phyloP scores from a whole-genome alignment of 2,329 filamentous ascomycete species.

The Didymella sp. region DNA sequence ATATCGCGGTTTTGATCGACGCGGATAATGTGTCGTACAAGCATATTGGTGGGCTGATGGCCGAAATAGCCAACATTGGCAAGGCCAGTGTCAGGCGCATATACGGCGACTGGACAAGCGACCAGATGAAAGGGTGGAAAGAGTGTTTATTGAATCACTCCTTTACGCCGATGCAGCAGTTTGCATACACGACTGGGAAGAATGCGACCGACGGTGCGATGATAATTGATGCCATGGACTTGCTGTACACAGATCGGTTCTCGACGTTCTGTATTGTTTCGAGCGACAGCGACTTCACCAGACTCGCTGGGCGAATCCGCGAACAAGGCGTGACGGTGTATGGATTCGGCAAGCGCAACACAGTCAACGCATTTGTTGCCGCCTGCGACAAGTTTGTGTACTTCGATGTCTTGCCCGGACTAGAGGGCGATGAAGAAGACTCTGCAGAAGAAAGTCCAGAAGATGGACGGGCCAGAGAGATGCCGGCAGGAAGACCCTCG shows the following conservation, averaged over 20 bases:
- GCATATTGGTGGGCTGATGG: slow-evolving; percentile 36
- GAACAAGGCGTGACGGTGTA: slow-evolving; percentile 47
- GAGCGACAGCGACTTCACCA: slow-evolving; percentile 49
- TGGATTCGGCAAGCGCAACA: slow-evolving; percentile 45
- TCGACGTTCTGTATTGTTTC: slow-evolving; percentile 46
- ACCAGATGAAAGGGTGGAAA: slow-evolving; percentile 33
- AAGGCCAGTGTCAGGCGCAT: slow-evolving; percentile 41
- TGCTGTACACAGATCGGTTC: slow-evolving; percentile 45
- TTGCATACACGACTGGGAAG: slow-evolving; percentile 42
- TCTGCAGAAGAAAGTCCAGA: no score
- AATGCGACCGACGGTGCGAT: slow-evolving; percentile 45
- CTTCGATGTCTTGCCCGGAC: slow-evolving; percentile 16
- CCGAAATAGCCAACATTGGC: slow-evolving; percentile 45
- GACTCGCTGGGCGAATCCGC: slow-evolving; percentile 44
- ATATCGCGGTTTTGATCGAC: slow-evolving; percentile 33
- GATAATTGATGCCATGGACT: slow-evolving; percentile 49
- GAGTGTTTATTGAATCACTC: slow-evolving; percentile 27
- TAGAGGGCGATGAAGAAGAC: not conserved
- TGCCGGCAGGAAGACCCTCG: not conserved
- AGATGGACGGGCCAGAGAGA: not conserved
- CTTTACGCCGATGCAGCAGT: slow-evolving; percentile 38
- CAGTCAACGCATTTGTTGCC: slow-evolving; percentile 33
- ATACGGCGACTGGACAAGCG: slow-evolving; percentile 41
- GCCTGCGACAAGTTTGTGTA: slow-evolving; percentile 42
- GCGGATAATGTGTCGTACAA: slow-evolving; percentile 37